Percentiles rank a stretch among this genome's conserved stretches.
Evolutionary conservation across 2,329 filamentous ascomycete species (phyloP).

Genomic region (Cladosporium sphaerospermum): DNA sequence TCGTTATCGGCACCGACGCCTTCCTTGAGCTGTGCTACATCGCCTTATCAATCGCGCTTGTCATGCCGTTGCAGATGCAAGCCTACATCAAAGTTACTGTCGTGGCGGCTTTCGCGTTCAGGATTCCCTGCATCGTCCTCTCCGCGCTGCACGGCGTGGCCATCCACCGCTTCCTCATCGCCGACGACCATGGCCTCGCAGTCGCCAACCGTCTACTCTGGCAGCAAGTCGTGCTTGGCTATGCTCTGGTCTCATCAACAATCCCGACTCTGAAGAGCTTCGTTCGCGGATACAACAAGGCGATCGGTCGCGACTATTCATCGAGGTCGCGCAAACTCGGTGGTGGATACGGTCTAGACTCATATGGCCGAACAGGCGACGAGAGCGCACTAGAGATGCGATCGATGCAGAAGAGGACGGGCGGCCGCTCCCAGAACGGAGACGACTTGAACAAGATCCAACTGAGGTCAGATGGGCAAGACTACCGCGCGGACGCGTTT

Average conservation of each 20-base stretch:
- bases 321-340: slow-evolving; percentile 15
- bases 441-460: slow-evolving; percentile 4
- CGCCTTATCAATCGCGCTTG: slow-evolving; percentile 19
- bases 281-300: slow-evolving; percentile 22
- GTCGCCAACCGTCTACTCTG: slow-evolving; percentile 22
- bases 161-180: slow-evolving; percentile 17
- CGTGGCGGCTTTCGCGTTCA: slow-evolving; percentile 24
- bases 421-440: not conserved
- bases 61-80: slow-evolving; percentile 26
- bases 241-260: slow-evolving; percentile 25
- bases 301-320: slow-evolving; percentile 19
- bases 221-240: slow-evolving; percentile 26
- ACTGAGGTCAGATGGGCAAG: slow-evolving; percentile 14
- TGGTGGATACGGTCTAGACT: slow-evolving; percentile 18
- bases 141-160: slow-evolving; percentile 15
- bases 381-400: slow-evolving; percentile 10
- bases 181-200: slow-evolving; percentile 18
- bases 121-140: slow-evolving; percentile 19
- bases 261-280: slow-evolving; percentile 28
- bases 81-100: slow-evolving; percentile 25
- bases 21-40: slow-evolving; percentile 24
- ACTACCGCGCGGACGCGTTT: slow-evolving; percentile 17
- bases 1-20: slow-evolving; percentile 23
- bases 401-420: not conserved
- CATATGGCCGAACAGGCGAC: slow-evolving; percentile 13